Evolutionary conservation across 2,329 filamentous ascomycete species (phyloP), one percentile per base, ranked within the genome.

Genomic region (Alternaria arbusti): DNA sequence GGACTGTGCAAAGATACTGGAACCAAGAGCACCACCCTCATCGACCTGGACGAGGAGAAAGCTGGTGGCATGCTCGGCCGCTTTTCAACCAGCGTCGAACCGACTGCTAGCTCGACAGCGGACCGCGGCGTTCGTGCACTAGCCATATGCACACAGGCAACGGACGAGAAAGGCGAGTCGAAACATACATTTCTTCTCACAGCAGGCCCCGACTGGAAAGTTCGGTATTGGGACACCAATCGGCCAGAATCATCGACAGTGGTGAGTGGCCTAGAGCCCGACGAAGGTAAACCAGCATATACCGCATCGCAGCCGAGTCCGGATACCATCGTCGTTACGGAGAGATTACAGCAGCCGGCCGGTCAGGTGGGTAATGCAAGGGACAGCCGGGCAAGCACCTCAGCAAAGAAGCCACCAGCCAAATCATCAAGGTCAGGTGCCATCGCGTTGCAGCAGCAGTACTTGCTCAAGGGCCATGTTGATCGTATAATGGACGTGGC

Each of bases 371-470:
- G 55, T 5, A 70, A 60, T 45, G 70, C 67, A 11, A 67, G 71
- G 52, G 75, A 77, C 13, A 72, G 72, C 46, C 74, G 72, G 55
- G 61, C 67, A 5, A 71, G 65, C 47, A 68, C 68, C 69, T 87
- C 74, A 22, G 73, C 72, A 46, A 82, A 75, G 75, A 74, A 76
- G 47, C 49, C 57, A 11, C 32, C 55, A 12, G 71, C 68, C 30
- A 85, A 84, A 70, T 87, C 90, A 49, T 87, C 91, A 2, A 87
- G 93, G 68, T 91, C 91, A 65, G 95, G 93, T 12, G 90, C 97
- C 26, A 96, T 97, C 89, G 97, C 45, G 92, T 95, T 91, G 68
- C 92, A 97, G 81, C 94, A 97, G 78, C 93, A 96, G 78, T 89
- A 93, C 80, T 79, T 99, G 70, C 82, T 98, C 61, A 91, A 89